These are phyloP conservation scores for Thamnidium elegans DNA, from an alignment of 192 early-diverging fungal species.

Conservation along the genomic window DNA sequence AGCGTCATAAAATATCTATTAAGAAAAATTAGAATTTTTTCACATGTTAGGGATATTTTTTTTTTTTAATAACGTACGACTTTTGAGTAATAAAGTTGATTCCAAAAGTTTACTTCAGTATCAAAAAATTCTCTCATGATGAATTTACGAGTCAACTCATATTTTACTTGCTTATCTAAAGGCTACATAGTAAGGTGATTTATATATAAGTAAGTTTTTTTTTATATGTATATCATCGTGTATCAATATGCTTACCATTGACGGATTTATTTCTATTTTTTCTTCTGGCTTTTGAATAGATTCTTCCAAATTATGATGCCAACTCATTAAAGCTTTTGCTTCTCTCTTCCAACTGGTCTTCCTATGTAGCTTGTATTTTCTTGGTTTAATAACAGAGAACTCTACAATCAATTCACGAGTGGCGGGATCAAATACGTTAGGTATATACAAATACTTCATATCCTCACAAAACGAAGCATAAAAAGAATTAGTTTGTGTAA, in stretches of 20 bases:
- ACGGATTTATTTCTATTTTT: too few species aligned
- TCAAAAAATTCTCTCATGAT: slow-evolving; percentile 32
- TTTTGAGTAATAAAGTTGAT: slow-evolving; percentile 42
- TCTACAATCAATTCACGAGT: background rate
- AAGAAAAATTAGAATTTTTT: background rate
- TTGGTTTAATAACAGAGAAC: slow-evolving; percentile 11
- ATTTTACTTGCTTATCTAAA: too few species aligned
- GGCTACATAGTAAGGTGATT: too few species aligned
- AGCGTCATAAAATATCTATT: slow-evolving; percentile 39
- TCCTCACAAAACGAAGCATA: background rate
- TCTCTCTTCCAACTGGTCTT: background rate
- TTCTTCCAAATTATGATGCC: slow-evolving; percentile 15
- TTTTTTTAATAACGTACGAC: slow-evolving; percentile 15
- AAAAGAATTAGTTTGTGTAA: background rate
- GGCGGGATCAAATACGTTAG: slow-evolving; percentile 9
- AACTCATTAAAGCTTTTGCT: slow-evolving; percentile 14
- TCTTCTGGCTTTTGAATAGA: background rate
- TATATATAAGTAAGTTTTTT: too few species aligned
- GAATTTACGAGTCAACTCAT: slow-evolving; percentile 17
- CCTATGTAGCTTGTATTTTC: background rate
- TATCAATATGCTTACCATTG: too few species aligned
- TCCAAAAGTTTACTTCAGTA: slow-evolving; percentile 34
- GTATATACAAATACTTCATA: slow-evolving; percentile 9
- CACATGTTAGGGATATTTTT: background rate
- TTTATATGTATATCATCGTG: too few species aligned